These are phyloP conservation scores for Kodamaea laetipori DNA, from an alignment of 805 yeast genomes.

Conservation along the genomic window DNA sequence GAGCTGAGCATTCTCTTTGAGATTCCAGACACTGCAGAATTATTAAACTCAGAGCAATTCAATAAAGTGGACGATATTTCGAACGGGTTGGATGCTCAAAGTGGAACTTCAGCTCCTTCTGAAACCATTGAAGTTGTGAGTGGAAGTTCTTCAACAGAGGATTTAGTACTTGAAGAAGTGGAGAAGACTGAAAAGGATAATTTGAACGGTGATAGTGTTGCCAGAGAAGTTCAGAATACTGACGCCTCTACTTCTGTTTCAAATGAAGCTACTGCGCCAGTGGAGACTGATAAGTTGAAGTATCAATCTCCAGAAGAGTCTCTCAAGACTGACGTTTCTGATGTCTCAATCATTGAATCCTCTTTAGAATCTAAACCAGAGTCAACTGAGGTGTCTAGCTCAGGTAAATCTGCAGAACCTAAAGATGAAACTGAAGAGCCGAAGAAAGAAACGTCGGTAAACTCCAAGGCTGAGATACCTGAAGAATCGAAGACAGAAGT, in stretches of 20 bases:
- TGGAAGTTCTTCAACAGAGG: slow-evolving; percentile 8
- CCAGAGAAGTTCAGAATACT: too few relatives aligned
- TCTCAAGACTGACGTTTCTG: not conserved
- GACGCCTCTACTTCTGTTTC: too few relatives aligned
- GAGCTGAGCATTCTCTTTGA: slow-evolving; percentile 2
- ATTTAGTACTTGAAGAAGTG: slow-evolving; percentile 2
- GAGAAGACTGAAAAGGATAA: not conserved
- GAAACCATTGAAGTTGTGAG: not conserved
- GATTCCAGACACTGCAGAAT: slow-evolving; percentile 2
- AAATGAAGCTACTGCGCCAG: too few relatives aligned
- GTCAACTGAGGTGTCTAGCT: too few relatives aligned
- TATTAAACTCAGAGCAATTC: not conserved
- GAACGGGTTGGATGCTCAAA: not conserved
- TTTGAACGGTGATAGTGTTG: too few relatives aligned
- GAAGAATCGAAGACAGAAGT: too few relatives aligned
- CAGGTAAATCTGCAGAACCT: too few relatives aligned
- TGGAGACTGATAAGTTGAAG: too few relatives aligned
- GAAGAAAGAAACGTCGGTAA: not conserved
- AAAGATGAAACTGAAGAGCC: not conserved
- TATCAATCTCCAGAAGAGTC: not conserved
- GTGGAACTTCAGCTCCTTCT: not conserved
- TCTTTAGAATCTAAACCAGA: too few relatives aligned
- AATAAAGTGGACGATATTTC: not conserved
- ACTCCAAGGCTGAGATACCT: not conserved
- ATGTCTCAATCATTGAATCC: too few relatives aligned